Percentiles rank a stretch among this genome's conserved stretches.
These are phyloP conservation scores for Plasmodium gallinaceum DNA, from an alignment of 169 alveolate genomes.

Conservation along the genomic window DNA sequence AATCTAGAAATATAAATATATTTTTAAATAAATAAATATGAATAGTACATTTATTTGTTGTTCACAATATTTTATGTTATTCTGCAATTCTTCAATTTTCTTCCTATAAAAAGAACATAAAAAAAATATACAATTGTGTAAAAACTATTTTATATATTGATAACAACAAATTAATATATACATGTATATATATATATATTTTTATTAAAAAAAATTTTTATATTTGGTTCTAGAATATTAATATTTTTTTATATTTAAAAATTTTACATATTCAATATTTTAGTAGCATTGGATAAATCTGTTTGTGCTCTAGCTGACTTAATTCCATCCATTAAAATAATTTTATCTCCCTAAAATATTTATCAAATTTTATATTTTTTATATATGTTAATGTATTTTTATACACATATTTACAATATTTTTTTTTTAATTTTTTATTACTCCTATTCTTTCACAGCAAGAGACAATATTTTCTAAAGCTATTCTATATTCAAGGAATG, in stretches of 20 bases:
- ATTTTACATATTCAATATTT: constrained; percentile 51
- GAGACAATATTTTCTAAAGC: constrained; percentile 69
- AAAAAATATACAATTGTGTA: not conserved
- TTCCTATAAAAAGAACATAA: constrained; percentile 16
- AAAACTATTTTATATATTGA: not conserved
- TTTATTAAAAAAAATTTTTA: not conserved
- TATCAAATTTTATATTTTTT: not conserved
- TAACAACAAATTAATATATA: not conserved
- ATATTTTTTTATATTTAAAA: not conserved
- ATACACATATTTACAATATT: not conserved
- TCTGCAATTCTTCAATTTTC: constrained; percentile 58
- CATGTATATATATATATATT: not conserved
- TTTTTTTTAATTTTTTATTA: constrained; percentile 10
- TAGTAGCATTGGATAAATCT: constrained; percentile 68
- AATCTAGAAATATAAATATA: constrained; percentile 7
- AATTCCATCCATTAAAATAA: constrained; percentile 60
- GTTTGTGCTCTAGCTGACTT: constrained; percentile 59
- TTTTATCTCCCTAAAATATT: constrained; percentile 54
- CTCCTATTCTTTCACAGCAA: constrained; percentile 73
- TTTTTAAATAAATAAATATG: not conserved
- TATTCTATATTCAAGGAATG: constrained; percentile 63
- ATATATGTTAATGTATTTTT: not conserved
- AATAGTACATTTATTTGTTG: constrained; percentile 55
- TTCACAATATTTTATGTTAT: constrained; percentile 61
- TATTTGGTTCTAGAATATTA: not conserved